Evolutionary conservation across 1,284 basidiomycete species (phyloP).

Genomic region (Heterobasidion parviporum): DNA sequence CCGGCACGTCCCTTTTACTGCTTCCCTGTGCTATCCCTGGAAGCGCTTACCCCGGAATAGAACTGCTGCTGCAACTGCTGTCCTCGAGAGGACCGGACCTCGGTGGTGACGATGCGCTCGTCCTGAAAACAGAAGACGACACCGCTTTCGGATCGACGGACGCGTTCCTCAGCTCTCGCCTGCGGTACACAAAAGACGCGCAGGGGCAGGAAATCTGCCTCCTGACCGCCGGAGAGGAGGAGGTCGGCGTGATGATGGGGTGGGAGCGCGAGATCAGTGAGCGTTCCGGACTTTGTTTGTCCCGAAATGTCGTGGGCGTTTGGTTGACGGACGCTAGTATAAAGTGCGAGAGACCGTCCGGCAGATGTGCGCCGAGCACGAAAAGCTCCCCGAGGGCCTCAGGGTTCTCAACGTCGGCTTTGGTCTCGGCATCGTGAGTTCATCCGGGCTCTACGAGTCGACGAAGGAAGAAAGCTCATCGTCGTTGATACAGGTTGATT

Average conservation of each 20-base stretch:
- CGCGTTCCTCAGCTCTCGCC: constrained; percentile 64
- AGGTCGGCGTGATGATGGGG: constrained; percentile 93
- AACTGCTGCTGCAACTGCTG: constrained; percentile 59
- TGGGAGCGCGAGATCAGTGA: constrained; percentile 82
- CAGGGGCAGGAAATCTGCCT: constrained; percentile 79
- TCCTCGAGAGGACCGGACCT: constrained; percentile 14
- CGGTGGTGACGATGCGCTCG: constrained; percentile 22
- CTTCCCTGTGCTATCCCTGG: constrained; percentile 2
- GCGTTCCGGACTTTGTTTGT: constrained; percentile 11
- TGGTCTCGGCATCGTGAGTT: constrained; percentile 85
- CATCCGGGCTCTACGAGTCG: neutral
- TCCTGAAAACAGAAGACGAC: constrained; percentile 49
- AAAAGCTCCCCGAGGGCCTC: constrained; percentile 39
- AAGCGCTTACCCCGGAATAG: constrained; percentile 24
- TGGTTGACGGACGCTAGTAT: constrained; percentile 19
- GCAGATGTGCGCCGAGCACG: constrained; percentile 47
- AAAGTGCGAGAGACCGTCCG: constrained; percentile 65
- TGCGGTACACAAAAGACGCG: constrained; percentile 68
- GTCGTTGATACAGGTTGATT: constrained; percentile 58
- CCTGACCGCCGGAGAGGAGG: constrained; percentile 59
- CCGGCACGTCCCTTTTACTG: constrained; percentile 40
- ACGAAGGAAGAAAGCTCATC: neutral
- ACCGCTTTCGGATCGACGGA: constrained; percentile 72
- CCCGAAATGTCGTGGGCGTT: neutral
- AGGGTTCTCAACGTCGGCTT: constrained; percentile 89